Percentiles rank a stretch among this genome's conserved stretches.
These are phyloP conservation scores for Handroanthus guayacan DNA, from an alignment of 257 asterid genomes.

Conservation along the genomic window DNA sequence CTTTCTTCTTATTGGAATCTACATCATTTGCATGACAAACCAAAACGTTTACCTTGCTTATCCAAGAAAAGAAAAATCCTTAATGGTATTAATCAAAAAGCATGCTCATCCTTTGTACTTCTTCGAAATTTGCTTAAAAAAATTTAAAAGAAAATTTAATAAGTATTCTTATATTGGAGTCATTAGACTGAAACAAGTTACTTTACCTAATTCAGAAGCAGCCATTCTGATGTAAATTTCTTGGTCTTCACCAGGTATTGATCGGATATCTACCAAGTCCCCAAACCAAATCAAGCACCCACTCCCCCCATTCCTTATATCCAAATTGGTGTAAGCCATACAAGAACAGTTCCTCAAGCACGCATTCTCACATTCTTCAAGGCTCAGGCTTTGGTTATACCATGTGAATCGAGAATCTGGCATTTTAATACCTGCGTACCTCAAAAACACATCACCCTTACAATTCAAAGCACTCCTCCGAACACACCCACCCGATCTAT, in stretches of 20 bases:
- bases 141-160: too few species aligned
- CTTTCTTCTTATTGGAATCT: background rate
- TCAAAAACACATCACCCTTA: background rate
- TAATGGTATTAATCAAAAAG: too few species aligned
- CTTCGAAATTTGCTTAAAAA: too few species aligned
- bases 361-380: background rate
- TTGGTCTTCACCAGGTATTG: background rate
- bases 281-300: background rate
- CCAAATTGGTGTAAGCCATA: too few species aligned
- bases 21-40: background rate
- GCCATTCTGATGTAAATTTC: conserved; percentile 10
- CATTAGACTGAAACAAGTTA: too few species aligned
- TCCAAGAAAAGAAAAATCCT: too few species aligned
- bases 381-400: background rate
- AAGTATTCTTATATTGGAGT: too few species aligned
- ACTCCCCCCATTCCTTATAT: too few species aligned
- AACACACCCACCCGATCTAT: conserved; percentile 3
- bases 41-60: too few species aligned
- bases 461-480: background rate
- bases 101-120: too few species aligned
- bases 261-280: background rate
- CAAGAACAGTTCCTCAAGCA: background rate
- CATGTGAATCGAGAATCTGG: background rate
- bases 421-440: background rate
- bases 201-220: too few species aligned